These are phyloP conservation scores for Xylariales sp. DNA, from an alignment of 2,329 filamentous ascomycete species.

Conservation along the genomic window DNA sequence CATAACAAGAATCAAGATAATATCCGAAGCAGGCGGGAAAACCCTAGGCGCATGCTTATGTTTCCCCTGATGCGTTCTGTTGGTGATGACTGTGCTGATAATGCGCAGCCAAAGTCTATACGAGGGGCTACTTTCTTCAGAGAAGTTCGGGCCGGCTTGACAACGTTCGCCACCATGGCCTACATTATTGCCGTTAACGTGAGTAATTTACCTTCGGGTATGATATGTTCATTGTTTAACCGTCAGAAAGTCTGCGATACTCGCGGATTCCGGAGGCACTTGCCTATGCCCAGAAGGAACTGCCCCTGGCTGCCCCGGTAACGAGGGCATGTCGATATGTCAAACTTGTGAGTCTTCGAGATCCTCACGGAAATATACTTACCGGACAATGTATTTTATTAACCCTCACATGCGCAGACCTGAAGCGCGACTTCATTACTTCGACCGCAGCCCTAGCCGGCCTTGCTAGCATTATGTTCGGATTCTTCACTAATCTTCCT, in stretches of 20 bases:
- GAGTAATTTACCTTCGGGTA: conserved; percentile 38
- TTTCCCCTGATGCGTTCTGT: not conserved
- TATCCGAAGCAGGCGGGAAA: not conserved
- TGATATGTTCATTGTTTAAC: conserved; percentile 12
- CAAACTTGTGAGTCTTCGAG: conserved; percentile 56
- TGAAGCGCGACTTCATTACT: conserved; percentile 83
- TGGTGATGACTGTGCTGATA: conserved; percentile 32
- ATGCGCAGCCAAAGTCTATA: conserved; percentile 71
- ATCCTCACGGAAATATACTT: not conserved
- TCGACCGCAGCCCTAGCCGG: conserved; percentile 85
- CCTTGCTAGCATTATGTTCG: conserved; percentile 80
- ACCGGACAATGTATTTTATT: conserved; percentile 20
- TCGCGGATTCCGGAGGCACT: conserved; percentile 80
- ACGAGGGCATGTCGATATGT: conserved; percentile 58
- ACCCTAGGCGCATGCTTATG: not conserved
- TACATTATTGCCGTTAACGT: conserved; percentile 84
- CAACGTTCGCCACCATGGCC: conserved; percentile 84
- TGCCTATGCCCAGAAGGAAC: conserved; percentile 70
- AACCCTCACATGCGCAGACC: conserved; percentile 51
- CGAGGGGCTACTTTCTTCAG: conserved; percentile 77
- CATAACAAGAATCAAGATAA: not conserved
- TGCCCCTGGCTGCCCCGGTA: conserved; percentile 61
- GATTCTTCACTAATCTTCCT: conserved; percentile 83
- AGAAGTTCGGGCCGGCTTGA: conserved; percentile 82
- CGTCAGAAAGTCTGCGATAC: conserved; percentile 69